Evolutionary conservation across 768 basidiomycete genomes (phyloP), one percentile per base, ranked within the genome.

Genomic region (Russula ochroleuca): DNA sequence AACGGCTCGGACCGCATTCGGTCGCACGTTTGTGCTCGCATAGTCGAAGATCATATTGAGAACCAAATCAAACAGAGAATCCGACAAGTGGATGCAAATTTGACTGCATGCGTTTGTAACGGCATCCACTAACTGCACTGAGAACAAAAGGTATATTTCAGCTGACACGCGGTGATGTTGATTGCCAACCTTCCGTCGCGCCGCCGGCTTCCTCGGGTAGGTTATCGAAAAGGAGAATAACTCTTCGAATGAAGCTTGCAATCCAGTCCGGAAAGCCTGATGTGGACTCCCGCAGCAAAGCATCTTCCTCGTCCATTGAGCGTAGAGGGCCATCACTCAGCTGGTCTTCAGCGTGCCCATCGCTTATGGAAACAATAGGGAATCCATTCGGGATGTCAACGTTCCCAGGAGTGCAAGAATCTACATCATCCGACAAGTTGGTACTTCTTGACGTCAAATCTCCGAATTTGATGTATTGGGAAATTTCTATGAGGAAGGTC

Each of bases 31-130:
- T 15, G 84, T 85, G 69, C 86, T 89, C 17, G 87, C 86, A 70
- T 94, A 93, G 70, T 93, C 86, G 72, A 81, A 89, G 61, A 94
- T 83, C 80, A 93, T 85, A 68, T 91, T 87, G 51, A 94, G 77
- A 5, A 88, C 90, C 65, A 90, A 78, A 69, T 92, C 88, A 72
- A 85, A 94, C 23, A 94, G 77, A 2, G 83, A 79, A 47, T 86
- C 86, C 0, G 87, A 89, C 3, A 89, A 75, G 73, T 90, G 88
- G 15, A 83, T 80, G 74, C 86, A 90, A 47, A 92, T 88, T 70
- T 87, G 85, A 70, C 83, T 86, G 77, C 88, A 91, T 3, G 88
- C 87, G 35, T 84, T 81, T 33, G 82, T 83, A 23, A 92, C 88
- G 13, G 87, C 85, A 72, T 92, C 88, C 28, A 92, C 84, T 23